These are phyloP conservation scores for Bryoglossum gracile DNA, from an alignment of 495 filamentous ascomycete genomes.

Conservation along the genomic window DNA sequence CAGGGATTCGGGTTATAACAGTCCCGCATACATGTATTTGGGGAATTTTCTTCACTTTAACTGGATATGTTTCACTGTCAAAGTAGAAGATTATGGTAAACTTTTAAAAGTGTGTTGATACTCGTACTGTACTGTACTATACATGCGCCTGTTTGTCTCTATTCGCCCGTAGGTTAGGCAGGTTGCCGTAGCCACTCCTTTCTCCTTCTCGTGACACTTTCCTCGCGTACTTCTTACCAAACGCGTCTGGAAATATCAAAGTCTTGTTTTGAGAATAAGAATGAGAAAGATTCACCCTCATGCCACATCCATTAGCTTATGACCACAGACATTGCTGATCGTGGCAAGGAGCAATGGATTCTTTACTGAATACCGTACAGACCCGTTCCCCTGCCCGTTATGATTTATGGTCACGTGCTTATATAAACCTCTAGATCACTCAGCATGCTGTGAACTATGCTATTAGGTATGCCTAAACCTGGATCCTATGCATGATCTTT, in stretches of 20 bases:
- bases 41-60: too few relatives aligned
- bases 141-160: too few relatives aligned
- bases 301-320: neutral
- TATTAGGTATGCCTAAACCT: conserved; percentile 45
- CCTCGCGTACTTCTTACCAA: neutral
- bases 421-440: conserved; percentile 44
- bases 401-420: conserved; percentile 23
- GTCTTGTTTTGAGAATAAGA: neutral
- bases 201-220: too few relatives aligned
- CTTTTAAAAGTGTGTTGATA: too few relatives aligned
- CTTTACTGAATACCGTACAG: conserved; percentile 58
- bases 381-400: conserved; percentile 17
- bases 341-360: conserved; percentile 54
- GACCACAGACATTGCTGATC: neutral
- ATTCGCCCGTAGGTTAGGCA: too few relatives aligned
- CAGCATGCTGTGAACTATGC: conserved; percentile 89
- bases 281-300: neutral
- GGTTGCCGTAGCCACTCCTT: too few relatives aligned
- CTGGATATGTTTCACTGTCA: too few relatives aligned
- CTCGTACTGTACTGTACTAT: too few relatives aligned
- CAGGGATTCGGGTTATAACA: too few relatives aligned
- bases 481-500: neutral
- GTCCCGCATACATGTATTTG: too few relatives aligned
- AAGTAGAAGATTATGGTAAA: too few relatives aligned
- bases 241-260: neutral